Conservation (phyloP, 129 eudicot species). For the Flaveria trinervia region DNA sequence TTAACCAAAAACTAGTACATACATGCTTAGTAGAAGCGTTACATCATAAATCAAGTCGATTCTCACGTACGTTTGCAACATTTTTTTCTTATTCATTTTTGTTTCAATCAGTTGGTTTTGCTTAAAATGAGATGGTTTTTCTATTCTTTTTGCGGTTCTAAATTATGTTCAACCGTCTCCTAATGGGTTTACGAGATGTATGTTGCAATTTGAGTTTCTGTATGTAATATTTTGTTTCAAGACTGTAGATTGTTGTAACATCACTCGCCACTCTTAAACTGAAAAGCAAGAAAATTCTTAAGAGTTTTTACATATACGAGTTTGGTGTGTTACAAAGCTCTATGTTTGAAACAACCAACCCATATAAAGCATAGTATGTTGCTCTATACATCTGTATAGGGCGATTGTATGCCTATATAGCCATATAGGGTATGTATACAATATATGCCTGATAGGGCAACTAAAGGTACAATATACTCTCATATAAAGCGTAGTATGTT, state of each 20-base stretch:
- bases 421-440: no score
- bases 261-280: not conserved
- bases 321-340: no score
- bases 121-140: conserved; percentile 20
- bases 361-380: no score
- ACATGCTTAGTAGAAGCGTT: conserved; percentile 20
- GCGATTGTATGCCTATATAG: no score
- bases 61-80: conserved; percentile 24
- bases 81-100: conserved; percentile 18
- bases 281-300: not conserved
- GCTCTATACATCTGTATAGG: no score
- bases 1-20: conserved; percentile 17
- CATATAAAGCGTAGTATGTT: no score
- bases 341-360: no score
- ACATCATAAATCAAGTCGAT: conserved; percentile 32
- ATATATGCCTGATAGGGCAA: no score
- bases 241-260: conserved; percentile 1
- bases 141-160: not conserved
- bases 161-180: conserved; percentile 17
- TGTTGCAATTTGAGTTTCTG: conserved; percentile 24
- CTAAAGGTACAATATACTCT: no score
- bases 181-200: conserved; percentile 23
- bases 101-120: conserved; percentile 25
- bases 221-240: conserved; percentile 33
- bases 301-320: not conserved